Conservation (phyloP, 2,329 filamentous ascomycete genomes). For the Calonectria hongkongensis region DNA sequence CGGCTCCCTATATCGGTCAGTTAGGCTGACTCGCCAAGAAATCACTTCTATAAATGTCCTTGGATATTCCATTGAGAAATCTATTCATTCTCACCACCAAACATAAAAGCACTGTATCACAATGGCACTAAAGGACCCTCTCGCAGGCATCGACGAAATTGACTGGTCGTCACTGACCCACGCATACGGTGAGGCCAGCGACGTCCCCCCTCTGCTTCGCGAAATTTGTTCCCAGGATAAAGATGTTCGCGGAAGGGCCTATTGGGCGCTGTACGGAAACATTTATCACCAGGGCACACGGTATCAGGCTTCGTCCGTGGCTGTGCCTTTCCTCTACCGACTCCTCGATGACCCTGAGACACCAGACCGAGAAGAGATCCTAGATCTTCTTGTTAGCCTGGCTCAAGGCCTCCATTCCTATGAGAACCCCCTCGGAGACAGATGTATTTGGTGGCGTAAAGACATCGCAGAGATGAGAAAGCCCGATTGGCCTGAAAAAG, state of each 20-base stretch:
- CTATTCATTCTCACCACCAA: neutral
- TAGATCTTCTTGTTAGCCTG: neutral
- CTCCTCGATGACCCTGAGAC: constrained; percentile 21
- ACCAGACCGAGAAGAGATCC: neutral
- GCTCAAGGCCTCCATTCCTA: neutral
- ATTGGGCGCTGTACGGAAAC: constrained; percentile 5
- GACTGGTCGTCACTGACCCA: constrained; percentile 27
- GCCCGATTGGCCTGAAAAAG: neutral
- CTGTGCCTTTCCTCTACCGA: constrained; percentile 26
- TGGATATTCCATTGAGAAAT: no score
- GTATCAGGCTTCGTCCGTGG: constrained; percentile 11
- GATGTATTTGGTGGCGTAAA: neutral
- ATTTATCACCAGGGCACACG: constrained; percentile 30
- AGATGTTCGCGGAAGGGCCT: neutral
- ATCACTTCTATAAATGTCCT: neutral
- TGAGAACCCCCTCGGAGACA: neutral
- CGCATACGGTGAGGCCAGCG: constrained; percentile 26
- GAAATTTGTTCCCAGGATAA: neutral
- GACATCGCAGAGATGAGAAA: neutral
- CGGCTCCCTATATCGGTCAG: neutral
- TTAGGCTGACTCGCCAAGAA: neutral
- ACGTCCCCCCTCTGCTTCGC: constrained; percentile 8
- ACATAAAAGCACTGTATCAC: neutral
- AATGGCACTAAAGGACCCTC: constrained; percentile 14
- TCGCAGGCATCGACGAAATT: constrained; percentile 20